phyloP scores from a whole-genome alignment of 1,139 yeast species.

The Kluyveromyces marxianus region DNA sequence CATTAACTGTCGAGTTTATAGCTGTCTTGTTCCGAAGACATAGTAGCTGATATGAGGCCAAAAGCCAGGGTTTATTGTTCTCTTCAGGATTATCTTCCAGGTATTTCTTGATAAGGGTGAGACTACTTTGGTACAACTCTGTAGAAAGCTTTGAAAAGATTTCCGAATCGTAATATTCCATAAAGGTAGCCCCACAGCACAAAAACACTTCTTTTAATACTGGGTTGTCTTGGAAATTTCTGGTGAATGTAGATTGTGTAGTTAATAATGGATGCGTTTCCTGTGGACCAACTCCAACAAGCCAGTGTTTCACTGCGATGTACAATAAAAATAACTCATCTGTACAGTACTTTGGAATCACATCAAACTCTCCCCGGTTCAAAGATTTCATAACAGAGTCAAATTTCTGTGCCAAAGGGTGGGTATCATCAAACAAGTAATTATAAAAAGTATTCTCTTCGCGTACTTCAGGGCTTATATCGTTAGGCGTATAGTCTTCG shows the following conservation, averaged over 20 bases:
- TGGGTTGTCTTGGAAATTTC: slow-evolving; percentile 25
- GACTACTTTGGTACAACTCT: slow-evolving; percentile 24
- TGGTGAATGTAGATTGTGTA: slow-evolving; percentile 34
- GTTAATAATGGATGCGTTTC: slow-evolving; percentile 37
- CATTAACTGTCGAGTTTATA: slow-evolving; percentile 26
- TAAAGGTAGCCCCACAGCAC: slow-evolving; percentile 35
- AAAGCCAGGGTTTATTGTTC: slow-evolving; percentile 30
- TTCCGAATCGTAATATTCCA: slow-evolving; percentile 27
- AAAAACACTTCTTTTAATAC: slow-evolving; percentile 32
- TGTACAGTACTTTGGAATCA: slow-evolving; percentile 3
- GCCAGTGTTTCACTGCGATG: slow-evolving; percentile 34
- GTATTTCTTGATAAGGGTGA: slow-evolving; percentile 16
- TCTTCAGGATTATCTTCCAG: slow-evolving; percentile 10
- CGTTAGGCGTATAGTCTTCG: background rate
- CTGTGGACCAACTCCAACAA: slow-evolving; percentile 37
- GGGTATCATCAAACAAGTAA: slow-evolving; percentile 8
- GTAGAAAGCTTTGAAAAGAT: slow-evolving; percentile 19
- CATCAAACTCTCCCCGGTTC: slow-evolving; percentile 8
- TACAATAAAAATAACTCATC: slow-evolving; percentile 28
- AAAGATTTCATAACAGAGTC: slow-evolving; percentile 6
- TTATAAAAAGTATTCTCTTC: slow-evolving; percentile 4
- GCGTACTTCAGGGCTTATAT: background rate
- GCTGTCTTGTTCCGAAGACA: slow-evolving; percentile 33
- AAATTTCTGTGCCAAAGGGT: slow-evolving; percentile 10
- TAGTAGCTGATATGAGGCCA: slow-evolving; percentile 34